Conservation (phyloP, 768 basidiomycete species). For the Zangia roseola region DNA sequence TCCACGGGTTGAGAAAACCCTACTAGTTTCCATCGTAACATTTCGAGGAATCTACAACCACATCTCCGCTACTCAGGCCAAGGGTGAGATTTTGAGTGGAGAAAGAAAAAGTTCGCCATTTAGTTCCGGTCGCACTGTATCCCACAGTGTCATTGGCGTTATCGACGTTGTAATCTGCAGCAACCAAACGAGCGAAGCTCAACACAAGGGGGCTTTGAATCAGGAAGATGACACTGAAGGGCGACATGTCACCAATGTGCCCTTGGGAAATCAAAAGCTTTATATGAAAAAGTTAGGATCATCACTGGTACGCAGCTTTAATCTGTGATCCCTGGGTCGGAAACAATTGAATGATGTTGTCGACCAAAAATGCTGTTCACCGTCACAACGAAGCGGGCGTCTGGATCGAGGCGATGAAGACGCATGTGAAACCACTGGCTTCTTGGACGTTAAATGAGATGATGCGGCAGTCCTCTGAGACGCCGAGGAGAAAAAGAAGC, state of each 20-base stretch:
- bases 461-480: not conserved
- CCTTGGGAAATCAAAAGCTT: not conserved
- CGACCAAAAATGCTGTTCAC: not conserved
- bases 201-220: not conserved
- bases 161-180: constrained; percentile 15
- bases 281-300: not conserved
- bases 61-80: not conserved
- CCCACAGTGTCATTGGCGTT: constrained; percentile 9
- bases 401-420: not conserved
- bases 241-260: too few relatives aligned
- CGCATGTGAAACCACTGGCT: not conserved
- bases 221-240: not conserved
- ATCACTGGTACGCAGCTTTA: not conserved
- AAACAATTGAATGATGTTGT: not conserved
- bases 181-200: not conserved
- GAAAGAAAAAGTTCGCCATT: constrained; percentile 5
- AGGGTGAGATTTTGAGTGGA: constrained; percentile 6
- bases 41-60: constrained; percentile 10
- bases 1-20: not conserved
- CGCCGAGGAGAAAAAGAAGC: too few relatives aligned
- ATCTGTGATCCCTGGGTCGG: not conserved
- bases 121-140: not conserved
- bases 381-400: not conserved
- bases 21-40: constrained; percentile 18
- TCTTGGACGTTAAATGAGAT: not conserved